Percentiles rank a stretch among this genome's conserved stretches.
Evolutionary conservation across 306 rosid species (phyloP).

Genomic region (Vigna mungo): DNA sequence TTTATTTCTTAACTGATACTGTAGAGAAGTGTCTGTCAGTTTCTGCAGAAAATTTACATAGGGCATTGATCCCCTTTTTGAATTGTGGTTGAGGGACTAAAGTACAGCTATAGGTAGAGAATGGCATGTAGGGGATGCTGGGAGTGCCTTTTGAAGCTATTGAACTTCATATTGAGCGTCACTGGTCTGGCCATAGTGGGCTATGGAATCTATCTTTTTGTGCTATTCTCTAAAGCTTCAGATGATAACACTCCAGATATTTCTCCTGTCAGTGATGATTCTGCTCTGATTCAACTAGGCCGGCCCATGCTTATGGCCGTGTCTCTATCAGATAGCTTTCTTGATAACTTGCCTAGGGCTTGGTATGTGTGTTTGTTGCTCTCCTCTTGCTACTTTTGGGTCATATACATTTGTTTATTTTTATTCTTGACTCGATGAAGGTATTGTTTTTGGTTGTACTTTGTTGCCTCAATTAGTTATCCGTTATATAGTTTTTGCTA

Average conservation of each 20-base stretch:
- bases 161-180: constrained; percentile 82
- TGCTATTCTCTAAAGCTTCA: constrained; percentile 56
- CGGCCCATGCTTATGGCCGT: constrained; percentile 81
- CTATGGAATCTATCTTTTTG: constrained; percentile 91
- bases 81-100: constrained; percentile 51
- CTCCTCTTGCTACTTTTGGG: neutral
- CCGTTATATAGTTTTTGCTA: too few species aligned
- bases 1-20: constrained; percentile 35
- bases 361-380: constrained; percentile 71
- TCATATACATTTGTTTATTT: too few species aligned
- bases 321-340: constrained; percentile 59
- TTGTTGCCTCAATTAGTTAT: neutral
- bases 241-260: constrained; percentile 19
- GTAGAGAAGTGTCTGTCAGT: constrained; percentile 36
- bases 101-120: constrained; percentile 50
- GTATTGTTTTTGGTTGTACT: neutral
- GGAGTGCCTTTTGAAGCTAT: constrained; percentile 87
- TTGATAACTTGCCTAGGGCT: constrained; percentile 76
- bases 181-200: constrained; percentile 94
- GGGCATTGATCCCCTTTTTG: constrained; percentile 40
- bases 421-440: neutral
- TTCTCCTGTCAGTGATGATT: constrained; percentile 48
- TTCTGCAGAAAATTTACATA: constrained; percentile 45
- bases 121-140: constrained; percentile 96
- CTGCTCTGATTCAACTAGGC: constrained; percentile 63